Percentiles rank a stretch among this genome's conserved stretches.
Conservation (phyloP, 345 rosid species). For the Microthlaspi erraticum region DNA sequence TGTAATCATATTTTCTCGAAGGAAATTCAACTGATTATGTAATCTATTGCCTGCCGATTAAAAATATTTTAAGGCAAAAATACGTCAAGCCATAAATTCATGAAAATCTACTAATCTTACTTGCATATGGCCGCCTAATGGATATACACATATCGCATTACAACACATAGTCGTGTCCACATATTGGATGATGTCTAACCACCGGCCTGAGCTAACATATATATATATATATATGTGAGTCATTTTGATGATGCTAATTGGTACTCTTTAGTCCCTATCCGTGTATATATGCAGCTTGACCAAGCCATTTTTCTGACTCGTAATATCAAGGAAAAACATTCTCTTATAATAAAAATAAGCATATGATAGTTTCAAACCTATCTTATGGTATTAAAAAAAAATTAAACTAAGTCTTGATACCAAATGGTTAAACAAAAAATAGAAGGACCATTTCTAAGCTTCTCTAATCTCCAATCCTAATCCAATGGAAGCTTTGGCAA, state of each 20-base stretch:
- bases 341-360: not conserved
- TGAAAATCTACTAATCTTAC: not conserved
- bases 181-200: not conserved
- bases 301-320: conserved; percentile 12
- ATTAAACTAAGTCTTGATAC: not conserved
- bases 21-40: not conserved
- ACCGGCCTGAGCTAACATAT: conserved; percentile 15
- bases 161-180: conserved; percentile 24
- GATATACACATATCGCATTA: not conserved
- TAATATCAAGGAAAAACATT: not conserved
- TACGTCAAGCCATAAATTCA: not conserved
- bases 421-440: not conserved
- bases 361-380: conserved; percentile 21
- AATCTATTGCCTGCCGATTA: not conserved
- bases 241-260: conserved; percentile 15
- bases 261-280: not conserved
- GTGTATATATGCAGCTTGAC: conserved; percentile 3
- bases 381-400: not conserved
- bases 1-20: not conserved
- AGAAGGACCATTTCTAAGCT: conserved; percentile 23
- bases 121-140: not conserved
- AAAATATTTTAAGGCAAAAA: not conserved
- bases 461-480: conserved; percentile 3
- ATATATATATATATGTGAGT: conserved; percentile 18
- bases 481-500: conserved; percentile 2